A percentile compares a stretch with the other conserved stretches of the same genome.
Conservation (phyloP, 495 filamentous ascomycete species). For the Neurospora tetraspora region DNA sequence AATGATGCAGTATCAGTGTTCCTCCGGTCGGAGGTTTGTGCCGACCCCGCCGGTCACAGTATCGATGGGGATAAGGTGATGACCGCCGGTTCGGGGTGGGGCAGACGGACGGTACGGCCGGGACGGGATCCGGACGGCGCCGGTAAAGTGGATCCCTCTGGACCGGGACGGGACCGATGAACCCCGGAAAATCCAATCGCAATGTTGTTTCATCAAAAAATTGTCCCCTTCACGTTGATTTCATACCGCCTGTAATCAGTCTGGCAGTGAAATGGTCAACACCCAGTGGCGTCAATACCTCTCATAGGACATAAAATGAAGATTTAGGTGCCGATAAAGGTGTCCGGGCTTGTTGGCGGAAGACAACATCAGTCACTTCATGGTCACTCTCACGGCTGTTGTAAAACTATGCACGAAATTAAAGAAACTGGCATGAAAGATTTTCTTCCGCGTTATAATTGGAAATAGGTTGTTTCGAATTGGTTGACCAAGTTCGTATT, state of each 20-base stretch:
- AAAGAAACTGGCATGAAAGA: not conserved
- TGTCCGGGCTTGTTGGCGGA: not conserved
- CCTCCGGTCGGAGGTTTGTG: not conserved
- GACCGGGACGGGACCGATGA: not conserved
- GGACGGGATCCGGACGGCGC: not conserved
- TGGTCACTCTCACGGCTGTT: not conserved
- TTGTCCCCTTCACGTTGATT: not conserved
- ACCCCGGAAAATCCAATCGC: not conserved
- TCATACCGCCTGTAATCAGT: not conserved
- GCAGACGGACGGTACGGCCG: not conserved
- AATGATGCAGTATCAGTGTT: not conserved
- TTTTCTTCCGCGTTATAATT: not conserved
- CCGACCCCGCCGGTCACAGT: not conserved
- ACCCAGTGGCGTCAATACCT: not conserved
- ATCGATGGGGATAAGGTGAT: not conserved
- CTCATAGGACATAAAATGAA: not conserved
- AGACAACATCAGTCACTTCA: not conserved
- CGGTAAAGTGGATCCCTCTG: not conserved
- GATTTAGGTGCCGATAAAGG: not conserved
- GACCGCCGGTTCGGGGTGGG: not conserved
- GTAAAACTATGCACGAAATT: not conserved
- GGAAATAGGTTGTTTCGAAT: not conserved
- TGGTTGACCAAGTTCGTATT: not conserved
- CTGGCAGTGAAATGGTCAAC: not conserved
- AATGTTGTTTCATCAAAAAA: not conserved